Conservation (phyloP, 1,139 yeast genomes). For the Debaryomycetaceae sp. region DNA sequence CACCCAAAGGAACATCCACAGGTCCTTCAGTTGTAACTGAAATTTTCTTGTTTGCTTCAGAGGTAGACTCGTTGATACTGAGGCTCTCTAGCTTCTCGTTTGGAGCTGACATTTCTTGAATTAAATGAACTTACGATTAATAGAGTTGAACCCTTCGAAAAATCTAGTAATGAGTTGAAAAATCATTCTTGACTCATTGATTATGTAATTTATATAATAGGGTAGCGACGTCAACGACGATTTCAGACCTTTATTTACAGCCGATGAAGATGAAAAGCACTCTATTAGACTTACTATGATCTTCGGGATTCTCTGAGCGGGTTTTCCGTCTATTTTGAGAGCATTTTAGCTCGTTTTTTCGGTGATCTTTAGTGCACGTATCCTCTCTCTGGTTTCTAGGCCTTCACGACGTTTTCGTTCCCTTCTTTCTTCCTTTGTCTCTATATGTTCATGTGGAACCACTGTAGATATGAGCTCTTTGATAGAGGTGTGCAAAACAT, state of each 20-base stretch:
- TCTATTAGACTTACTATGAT: no score
- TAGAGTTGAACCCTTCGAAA: conserved; percentile 1
- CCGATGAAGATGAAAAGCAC: no score
- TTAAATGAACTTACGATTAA: not conserved
- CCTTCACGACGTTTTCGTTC: conserved; percentile 62
- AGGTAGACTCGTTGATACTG: conserved; percentile 19
- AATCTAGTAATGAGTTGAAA: not conserved
- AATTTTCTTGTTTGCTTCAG: conserved; percentile 12
- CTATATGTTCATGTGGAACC: conserved; percentile 12
- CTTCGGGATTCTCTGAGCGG: conserved; percentile 2
- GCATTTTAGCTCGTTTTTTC: conserved; percentile 4
- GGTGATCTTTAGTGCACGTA: conserved; percentile 19
- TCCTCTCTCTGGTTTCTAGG: conserved; percentile 43
- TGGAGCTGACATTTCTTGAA: conserved; percentile 29
- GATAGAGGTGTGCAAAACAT: conserved; percentile 44
- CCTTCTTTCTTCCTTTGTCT: conserved; percentile 54
- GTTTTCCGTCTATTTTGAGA: conserved; percentile 11
- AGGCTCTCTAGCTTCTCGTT: conserved; percentile 34
- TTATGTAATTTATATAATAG: no score
- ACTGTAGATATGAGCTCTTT: conserved; percentile 18
- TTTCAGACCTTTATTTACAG: no score
- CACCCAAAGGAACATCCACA: conserved; percentile 49
- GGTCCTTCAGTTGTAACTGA: conserved; percentile 5
- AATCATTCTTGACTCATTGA: no score
- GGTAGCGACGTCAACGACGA: no score